These are phyloP conservation scores for Ulmus americana DNA, from an alignment of 331 rosid species.

Conservation along the genomic window DNA sequence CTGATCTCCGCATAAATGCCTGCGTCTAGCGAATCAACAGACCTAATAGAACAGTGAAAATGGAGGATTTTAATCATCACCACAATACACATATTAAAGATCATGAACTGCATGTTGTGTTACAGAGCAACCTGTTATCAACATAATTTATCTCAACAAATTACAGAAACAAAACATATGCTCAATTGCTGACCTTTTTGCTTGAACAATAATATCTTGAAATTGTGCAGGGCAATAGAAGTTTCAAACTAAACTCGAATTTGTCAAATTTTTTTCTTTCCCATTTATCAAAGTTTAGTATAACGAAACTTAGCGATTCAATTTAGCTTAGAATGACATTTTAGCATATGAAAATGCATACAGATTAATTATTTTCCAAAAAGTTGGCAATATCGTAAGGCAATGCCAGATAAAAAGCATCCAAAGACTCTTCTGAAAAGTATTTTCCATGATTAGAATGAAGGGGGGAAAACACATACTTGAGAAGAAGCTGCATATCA, in stretches of 20 bases:
- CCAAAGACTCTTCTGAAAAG: neutral
- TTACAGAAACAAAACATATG: neutral
- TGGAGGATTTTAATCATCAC: neutral
- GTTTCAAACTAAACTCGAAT: neutral
- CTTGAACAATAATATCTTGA: neutral
- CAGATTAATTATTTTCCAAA: neutral
- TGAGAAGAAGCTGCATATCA: constrained; percentile 91
- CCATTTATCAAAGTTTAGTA: neutral
- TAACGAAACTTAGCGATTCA: too few relatives aligned
- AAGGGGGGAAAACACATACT: constrained; percentile 29
- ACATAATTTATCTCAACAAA: neutral
- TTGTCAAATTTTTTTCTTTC: neutral
- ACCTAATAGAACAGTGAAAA: constrained; percentile 37
- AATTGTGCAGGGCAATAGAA: neutral
- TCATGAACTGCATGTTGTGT: neutral
- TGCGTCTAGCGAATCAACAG: constrained; percentile 64
- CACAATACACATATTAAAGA: constrained; percentile 1
- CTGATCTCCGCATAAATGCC: constrained; percentile 90
- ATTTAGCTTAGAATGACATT: neutral
- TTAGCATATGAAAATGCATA: neutral
- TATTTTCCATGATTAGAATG: neutral
- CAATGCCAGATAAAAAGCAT: neutral
- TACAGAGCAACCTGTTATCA: neutral
- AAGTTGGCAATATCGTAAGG: neutral
- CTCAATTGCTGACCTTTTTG: neutral